A percentile compares a stretch with the other conserved stretches of the same genome.
These are phyloP conservation scores for Acorus gramineus DNA, from an alignment of 106 monocot species.

Conservation along the genomic window DNA sequence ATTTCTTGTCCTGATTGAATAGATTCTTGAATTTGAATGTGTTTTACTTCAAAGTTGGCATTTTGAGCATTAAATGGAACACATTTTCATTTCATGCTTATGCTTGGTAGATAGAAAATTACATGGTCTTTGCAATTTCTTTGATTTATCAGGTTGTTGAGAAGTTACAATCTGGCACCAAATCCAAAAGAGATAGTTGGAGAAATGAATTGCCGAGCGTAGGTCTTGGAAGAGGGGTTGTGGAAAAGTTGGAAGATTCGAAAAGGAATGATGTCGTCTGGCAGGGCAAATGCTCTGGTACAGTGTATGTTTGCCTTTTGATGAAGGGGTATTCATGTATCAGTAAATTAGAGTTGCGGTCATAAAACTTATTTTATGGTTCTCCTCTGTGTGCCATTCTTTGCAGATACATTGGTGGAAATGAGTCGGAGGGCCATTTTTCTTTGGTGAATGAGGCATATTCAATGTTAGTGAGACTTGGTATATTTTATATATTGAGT, in stretches of 20 bases:
- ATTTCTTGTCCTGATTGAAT: no score
- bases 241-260: slow-evolving; percentile 49
- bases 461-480: slow-evolving; percentile 61
- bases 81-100: neutral
- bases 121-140: neutral
- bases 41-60: no score
- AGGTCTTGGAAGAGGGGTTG: slow-evolving; percentile 57
- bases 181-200: slow-evolving; percentile 46
- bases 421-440: slow-evolving; percentile 78
- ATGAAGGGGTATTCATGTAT: neutral
- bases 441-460: slow-evolving; percentile 77
- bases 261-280: slow-evolving; percentile 69
- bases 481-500: neutral
- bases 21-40: no score
- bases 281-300: slow-evolving; percentile 96
- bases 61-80: no score
- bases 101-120: neutral
- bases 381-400: neutral
- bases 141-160: slow-evolving; percentile 55
- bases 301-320: slow-evolving; percentile 58
- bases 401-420: slow-evolving; percentile 91
- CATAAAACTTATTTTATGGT: neutral
- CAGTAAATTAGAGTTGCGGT: neutral
- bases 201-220: slow-evolving; percentile 62
- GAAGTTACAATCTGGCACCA: slow-evolving; percentile 54